A percentile compares a stretch with the other conserved stretches of the same genome.
Evolutionary conservation across 2,329 filamentous ascomycete genomes (phyloP).

Genomic region (Beauveria sp.): DNA sequence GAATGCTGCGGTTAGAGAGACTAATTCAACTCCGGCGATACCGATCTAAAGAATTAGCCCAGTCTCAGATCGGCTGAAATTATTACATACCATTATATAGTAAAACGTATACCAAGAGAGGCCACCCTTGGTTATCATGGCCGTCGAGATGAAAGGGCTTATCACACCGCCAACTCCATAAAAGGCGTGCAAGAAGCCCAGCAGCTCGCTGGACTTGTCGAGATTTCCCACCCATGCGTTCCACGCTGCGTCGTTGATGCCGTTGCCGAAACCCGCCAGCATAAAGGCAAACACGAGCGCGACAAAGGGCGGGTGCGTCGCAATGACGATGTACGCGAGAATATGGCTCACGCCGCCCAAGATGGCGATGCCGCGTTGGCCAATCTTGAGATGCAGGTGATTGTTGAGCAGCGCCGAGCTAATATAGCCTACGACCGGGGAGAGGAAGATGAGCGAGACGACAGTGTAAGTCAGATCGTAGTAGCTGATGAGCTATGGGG

Average conservation of each 20-base stretch:
- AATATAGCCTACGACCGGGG: conserved; percentile 35
- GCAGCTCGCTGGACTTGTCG: conserved; percentile 59
- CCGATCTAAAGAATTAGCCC: conserved; percentile 33
- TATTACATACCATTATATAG: conserved; percentile 57
- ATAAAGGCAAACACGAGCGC: conserved; percentile 58
- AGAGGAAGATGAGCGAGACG: conserved; percentile 37
- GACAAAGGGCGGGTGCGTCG: conserved; percentile 59
- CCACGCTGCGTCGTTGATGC: conserved; percentile 51
- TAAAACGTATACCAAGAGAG: conserved; percentile 66
- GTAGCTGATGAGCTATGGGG: conserved; percentile 20
- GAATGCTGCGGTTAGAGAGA: conserved; percentile 43
- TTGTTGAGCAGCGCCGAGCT: conserved; percentile 31
- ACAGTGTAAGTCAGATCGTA: conserved; percentile 34
- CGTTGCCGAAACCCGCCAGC: conserved; percentile 63
- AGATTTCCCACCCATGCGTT: conserved; percentile 56
- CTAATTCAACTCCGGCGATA: conserved; percentile 46
- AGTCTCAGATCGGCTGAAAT: neutral
- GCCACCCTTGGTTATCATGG: conserved; percentile 55
- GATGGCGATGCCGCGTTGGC: conserved; percentile 34
- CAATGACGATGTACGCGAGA: conserved; percentile 55
- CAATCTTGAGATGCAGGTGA: conserved; percentile 29
- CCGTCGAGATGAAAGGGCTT: conserved; percentile 62
- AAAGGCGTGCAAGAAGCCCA: conserved; percentile 60
- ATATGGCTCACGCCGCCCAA: conserved; percentile 41
- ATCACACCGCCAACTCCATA: conserved; percentile 64